A percentile compares a stretch with the other conserved stretches of the same genome.
Evolutionary conservation across 495 filamentous ascomycete species (phyloP).

Genomic region (Neurospora sp.): DNA sequence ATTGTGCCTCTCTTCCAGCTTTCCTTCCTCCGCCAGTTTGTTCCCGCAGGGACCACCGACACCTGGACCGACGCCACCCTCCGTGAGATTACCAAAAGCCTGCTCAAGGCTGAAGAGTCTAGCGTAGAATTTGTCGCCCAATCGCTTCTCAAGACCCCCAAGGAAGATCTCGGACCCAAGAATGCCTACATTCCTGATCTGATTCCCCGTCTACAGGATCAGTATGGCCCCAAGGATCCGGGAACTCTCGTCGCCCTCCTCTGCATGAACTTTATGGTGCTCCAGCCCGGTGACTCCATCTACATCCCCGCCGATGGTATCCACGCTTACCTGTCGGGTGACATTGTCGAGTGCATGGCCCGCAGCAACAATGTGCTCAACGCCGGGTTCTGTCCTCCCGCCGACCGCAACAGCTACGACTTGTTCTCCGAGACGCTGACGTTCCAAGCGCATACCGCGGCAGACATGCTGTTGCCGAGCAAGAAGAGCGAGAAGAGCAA

Average conservation of each 20-base stretch:
- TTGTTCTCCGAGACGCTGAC: slow-evolving; percentile 51
- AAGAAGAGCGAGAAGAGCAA: slow-evolving; percentile 41
- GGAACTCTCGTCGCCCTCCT: slow-evolving; percentile 57
- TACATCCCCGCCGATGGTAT: slow-evolving; percentile 72
- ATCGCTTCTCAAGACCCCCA: slow-evolving; percentile 37
- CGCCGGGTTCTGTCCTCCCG: slow-evolving; percentile 59
- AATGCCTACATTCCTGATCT: slow-evolving; percentile 48
- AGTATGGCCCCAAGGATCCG: slow-evolving; percentile 50
- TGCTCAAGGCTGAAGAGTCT: slow-evolving; percentile 45
- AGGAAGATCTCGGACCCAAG: slow-evolving; percentile 19
- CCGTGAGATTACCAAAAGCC: slow-evolving; percentile 44
- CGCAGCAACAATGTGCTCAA: slow-evolving; percentile 72
- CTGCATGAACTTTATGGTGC: slow-evolving; percentile 64
- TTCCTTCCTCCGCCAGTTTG: slow-evolving; percentile 40
- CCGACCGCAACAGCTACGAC: slow-evolving; percentile 52
- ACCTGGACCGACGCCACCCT: slow-evolving; percentile 50
- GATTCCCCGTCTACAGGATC: slow-evolving; percentile 51
- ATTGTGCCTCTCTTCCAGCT: slow-evolving; percentile 48
- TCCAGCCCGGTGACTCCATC: slow-evolving; percentile 56
- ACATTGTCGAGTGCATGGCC: slow-evolving; percentile 83
- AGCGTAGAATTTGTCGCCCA: slow-evolving; percentile 40
- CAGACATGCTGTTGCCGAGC: slow-evolving; percentile 43
- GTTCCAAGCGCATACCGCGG: slow-evolving; percentile 47
- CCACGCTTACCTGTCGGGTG: slow-evolving; percentile 67
- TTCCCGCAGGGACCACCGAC: slow-evolving; percentile 26